Base-by-base conservation (phyloP, 495 filamentous ascomycete species). In the Peziza echinospora region DNA sequence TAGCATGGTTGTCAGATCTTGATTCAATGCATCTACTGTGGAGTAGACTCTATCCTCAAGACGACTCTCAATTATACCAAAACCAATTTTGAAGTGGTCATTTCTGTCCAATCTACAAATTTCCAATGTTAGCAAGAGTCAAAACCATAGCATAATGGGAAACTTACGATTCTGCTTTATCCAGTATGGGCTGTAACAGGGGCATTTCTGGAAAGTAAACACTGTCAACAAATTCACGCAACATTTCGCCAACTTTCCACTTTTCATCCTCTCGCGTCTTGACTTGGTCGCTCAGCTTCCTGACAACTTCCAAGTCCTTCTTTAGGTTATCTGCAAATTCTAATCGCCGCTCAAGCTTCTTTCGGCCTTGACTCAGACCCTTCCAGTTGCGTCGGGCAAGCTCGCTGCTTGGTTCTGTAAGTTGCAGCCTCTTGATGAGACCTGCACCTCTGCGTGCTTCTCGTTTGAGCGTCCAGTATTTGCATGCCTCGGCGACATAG, bases 381-480 rank as follows among this genome's bases (percentile, higher is more conserved):
- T 80, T 77, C 63, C 89, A 99, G 56, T 96, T 82, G 47, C 92
- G 75, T 24, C 89, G 71, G 1, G 85, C 91, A 53, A 99, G 80
- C 63, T 99, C 91, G 78, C 93, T 89, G 0, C 83, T 89, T 21
- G 49, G 50, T 24, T 56, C 55, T 0, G 82, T 79, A 57, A 93
- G 87, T 57, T 97, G 89, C 7, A 96, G 68, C 28, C 89, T 76
- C 64, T 93, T 93, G 43, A 99, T 69, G 37, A 96, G 66, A 16
- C 87, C 82, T 13, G 89, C 89, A 24, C 89, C 89, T 50, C 89
- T 71, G 26, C 89, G 71, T 37, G 87, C 82, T 61, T 99, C 89
- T 28, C 89, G 72, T 62, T 99, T 99, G 45, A 96, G 65, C 0
- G 89, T 96, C 89, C 89, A 99, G 62, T 94, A 99, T 51, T 82